phyloP scores from a whole-genome alignment of 2,329 filamentous ascomycete species.

The Fragosphaeria purpurea region DNA sequence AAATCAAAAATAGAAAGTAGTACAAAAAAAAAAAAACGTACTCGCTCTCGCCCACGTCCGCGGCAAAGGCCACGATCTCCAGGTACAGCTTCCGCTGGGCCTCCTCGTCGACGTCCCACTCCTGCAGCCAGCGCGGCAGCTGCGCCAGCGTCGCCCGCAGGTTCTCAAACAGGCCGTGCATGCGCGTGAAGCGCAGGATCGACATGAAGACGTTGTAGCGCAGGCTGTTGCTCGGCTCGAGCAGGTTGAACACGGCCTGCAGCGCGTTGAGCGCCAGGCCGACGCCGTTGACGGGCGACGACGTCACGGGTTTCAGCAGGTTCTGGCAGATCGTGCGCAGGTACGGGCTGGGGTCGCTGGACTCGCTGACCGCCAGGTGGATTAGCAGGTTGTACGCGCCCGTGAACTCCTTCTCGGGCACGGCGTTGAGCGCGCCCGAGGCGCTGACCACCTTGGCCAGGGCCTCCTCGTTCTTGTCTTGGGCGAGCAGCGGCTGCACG shows the following conservation, averaged over 20 bases:
- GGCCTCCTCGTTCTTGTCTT: slow-evolving; percentile 73
- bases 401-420: slow-evolving; percentile 93
- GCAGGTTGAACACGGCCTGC: slow-evolving; percentile 93
- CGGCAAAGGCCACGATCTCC: slow-evolving; percentile 69
- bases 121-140: slow-evolving; percentile 68
- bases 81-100: slow-evolving; percentile 78
- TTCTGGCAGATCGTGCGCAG: slow-evolving; percentile 82
- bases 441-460: slow-evolving; percentile 82
- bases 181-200: slow-evolving; percentile 73
- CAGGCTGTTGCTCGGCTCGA: slow-evolving; percentile 63
- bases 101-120: slow-evolving; percentile 75
- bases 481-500: slow-evolving; percentile 61
- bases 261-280: slow-evolving; percentile 82
- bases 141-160: slow-evolving; percentile 75
- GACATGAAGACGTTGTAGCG: slow-evolving; percentile 86
- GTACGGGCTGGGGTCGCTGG: slow-evolving; percentile 74
- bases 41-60: slow-evolving; percentile 67
- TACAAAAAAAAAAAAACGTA: slow-evolving; percentile 40
- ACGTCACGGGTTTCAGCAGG: slow-evolving; percentile 76
- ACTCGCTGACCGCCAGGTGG: slow-evolving; percentile 73
- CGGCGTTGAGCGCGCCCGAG: slow-evolving; percentile 65
- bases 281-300: slow-evolving; percentile 74
- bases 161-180: slow-evolving; percentile 67
- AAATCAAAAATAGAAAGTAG: neutral
- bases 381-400: slow-evolving; percentile 95